phyloP scores from a whole-genome alignment of 768 basidiomycete species.

The Serpula lacrymans region DNA sequence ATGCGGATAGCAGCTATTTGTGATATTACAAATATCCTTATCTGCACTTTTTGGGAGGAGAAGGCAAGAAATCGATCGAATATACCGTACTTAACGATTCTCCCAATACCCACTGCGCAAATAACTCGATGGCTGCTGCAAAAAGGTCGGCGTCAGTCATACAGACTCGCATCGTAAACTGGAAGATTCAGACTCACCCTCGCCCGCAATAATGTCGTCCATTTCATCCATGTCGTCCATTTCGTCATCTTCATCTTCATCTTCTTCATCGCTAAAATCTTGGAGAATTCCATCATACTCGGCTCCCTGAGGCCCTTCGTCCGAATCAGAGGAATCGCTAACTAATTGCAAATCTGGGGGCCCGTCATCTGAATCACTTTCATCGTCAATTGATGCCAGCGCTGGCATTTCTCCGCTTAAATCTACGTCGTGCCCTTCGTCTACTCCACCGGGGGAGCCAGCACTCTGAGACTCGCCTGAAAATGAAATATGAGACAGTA shows the following conservation, averaged over 20 bases:
- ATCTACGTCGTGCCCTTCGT: too few relatives aligned
- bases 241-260: slow-evolving; percentile 9
- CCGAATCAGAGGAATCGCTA: slow-evolving; percentile 1
- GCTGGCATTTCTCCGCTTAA: too few relatives aligned
- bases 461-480: too few relatives aligned
- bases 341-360: neutral
- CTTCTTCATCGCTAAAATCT: slow-evolving; percentile 6
- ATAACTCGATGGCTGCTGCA: slow-evolving; percentile 5
- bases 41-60: too few relatives aligned
- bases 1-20: too few relatives aligned
- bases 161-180: too few relatives aligned
- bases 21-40: too few relatives aligned
- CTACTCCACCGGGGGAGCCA: too few relatives aligned
- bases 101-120: slow-evolving; percentile 12
- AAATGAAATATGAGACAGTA: too few relatives aligned
- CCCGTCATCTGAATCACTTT: neutral
- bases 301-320: neutral
- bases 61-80: slow-evolving; percentile 19
- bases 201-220: neutral
- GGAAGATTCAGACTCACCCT: too few relatives aligned
- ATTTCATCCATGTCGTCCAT: slow-evolving; percentile 3
- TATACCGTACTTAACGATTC: slow-evolving; percentile 24
- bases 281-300: slow-evolving; percentile 10
- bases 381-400: too few relatives aligned
- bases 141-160: too few relatives aligned